Conservation (phyloP, 1,139 yeast genomes). For the Magnusiomyces paraingens region DNA sequence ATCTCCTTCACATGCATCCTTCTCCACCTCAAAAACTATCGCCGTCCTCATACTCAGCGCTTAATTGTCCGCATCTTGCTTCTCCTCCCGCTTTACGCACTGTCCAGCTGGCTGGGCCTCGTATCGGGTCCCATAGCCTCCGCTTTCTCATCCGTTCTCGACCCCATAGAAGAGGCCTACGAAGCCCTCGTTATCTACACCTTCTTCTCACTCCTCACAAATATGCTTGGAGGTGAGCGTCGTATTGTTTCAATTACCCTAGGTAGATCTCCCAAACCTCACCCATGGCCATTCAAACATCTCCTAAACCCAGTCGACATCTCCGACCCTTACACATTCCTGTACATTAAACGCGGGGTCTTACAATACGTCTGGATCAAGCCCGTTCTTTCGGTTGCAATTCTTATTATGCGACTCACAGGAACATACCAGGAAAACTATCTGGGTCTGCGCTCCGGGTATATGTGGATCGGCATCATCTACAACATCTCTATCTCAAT, state of each 20-base stretch:
- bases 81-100: conserved; percentile 48
- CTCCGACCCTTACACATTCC: conserved; percentile 75
- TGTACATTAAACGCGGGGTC: conserved; percentile 74
- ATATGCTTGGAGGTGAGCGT: conserved; percentile 87
- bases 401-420: conserved; percentile 45
- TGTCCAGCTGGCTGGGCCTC: conserved; percentile 53
- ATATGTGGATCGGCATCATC: conserved; percentile 59
- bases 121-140: conserved; percentile 46
- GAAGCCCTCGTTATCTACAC: conserved; percentile 96
- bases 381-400: conserved; percentile 62
- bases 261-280: conserved; percentile 66
- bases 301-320: conserved; percentile 62
- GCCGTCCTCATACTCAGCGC: conserved; percentile 87
- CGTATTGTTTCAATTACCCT: conserved; percentile 67
- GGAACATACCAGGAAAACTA: conserved; percentile 45
- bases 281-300: conserved; percentile 51
- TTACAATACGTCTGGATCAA: conserved; percentile 94
- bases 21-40: conserved; percentile 58
- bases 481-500: conserved; percentile 78
- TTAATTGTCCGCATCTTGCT: conserved; percentile 72
- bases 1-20: conserved; percentile 44
- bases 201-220: conserved; percentile 74
- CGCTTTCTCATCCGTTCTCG: conserved; percentile 46
- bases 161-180: conserved; percentile 80
- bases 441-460: conserved; percentile 45